These are phyloP conservation scores for Pelargonium exstipulatum DNA, from an alignment of 441 rosid species.

Conservation along the genomic window DNA sequence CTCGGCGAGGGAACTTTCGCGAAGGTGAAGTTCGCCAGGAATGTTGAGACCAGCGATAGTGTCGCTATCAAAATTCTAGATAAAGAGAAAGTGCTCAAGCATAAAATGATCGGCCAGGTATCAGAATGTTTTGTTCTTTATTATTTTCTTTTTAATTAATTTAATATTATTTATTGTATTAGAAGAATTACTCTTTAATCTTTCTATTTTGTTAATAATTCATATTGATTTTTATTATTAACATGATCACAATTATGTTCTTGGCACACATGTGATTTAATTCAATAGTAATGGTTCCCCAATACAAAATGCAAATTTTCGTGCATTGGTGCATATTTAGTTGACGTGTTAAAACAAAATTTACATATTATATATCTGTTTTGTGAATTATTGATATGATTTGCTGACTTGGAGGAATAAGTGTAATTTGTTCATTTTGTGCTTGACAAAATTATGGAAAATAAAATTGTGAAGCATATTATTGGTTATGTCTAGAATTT, in stretches of 20 bases:
- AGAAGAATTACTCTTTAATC: too few relatives aligned
- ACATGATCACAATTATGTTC: too few relatives aligned
- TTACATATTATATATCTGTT: too few relatives aligned
- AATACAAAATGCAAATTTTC: too few relatives aligned
- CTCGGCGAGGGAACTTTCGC: slow-evolving; percentile 95
- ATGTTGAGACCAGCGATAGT: slow-evolving; percentile 54
- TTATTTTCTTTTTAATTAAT: neutral
- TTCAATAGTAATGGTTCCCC: too few relatives aligned
- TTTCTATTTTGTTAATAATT: too few relatives aligned
- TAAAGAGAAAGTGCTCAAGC: slow-evolving; percentile 76
- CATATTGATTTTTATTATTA: too few relatives aligned
- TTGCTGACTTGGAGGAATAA: neutral
- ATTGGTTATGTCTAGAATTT: neutral
- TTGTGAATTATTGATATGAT: neutral
- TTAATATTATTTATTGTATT: neutral
- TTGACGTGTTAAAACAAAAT: too few relatives aligned
- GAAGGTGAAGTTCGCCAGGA: slow-evolving; percentile 88
- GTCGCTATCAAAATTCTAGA: slow-evolving; percentile 91
- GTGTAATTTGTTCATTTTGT: neutral
- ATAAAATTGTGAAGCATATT: neutral
- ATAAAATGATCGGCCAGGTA: slow-evolving; percentile 93
- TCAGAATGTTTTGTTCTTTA: neutral
- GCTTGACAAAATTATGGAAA: neutral
- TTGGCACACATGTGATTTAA: too few relatives aligned
- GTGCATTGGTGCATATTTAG: too few relatives aligned